phyloP scores from a whole-genome alignment of 345 rosid species.

The Moringa oleifera region DNA sequence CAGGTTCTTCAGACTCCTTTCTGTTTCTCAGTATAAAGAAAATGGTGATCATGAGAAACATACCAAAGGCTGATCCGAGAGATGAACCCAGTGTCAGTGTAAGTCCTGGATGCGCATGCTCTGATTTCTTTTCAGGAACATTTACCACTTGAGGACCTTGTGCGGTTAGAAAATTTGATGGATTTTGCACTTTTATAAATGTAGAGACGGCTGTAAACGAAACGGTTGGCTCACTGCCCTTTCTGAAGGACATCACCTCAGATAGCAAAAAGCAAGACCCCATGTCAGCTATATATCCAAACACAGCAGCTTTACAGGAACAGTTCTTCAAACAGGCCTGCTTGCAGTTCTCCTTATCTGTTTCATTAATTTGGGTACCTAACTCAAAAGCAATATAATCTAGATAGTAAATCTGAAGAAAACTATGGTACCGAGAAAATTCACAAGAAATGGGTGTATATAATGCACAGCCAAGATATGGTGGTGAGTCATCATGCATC shows the following conservation, averaged over 20 bases:
- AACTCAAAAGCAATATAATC: no score
- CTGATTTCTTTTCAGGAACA: no score
- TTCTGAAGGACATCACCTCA: no score
- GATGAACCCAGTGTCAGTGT: not conserved
- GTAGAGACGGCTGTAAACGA: no score
- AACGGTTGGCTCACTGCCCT: no score
- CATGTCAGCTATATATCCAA: not conserved
- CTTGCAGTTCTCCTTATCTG: not conserved
- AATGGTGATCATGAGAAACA: no score
- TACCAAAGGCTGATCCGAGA: no score
- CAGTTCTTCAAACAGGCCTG: not conserved
- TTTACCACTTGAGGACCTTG: no score
- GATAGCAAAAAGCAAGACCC: slow-evolving; percentile 5
- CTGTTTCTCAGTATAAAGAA: slow-evolving; percentile 5
- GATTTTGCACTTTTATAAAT: no score
- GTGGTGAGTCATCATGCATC: not conserved
- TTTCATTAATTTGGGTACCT: no score
- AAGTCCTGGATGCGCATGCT: no score
- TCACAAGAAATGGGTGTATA: not conserved
- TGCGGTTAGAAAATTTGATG: slow-evolving; percentile 12
- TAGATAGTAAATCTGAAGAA: no score
- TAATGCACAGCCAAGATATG: not conserved
- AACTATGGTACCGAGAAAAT: not conserved
- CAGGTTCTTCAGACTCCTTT: not conserved
- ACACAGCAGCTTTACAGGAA: slow-evolving; percentile 2